Evolutionary conservation across 441 rosid genomes (phyloP).

Genomic region (Rhodomyrtus psidioides): DNA sequence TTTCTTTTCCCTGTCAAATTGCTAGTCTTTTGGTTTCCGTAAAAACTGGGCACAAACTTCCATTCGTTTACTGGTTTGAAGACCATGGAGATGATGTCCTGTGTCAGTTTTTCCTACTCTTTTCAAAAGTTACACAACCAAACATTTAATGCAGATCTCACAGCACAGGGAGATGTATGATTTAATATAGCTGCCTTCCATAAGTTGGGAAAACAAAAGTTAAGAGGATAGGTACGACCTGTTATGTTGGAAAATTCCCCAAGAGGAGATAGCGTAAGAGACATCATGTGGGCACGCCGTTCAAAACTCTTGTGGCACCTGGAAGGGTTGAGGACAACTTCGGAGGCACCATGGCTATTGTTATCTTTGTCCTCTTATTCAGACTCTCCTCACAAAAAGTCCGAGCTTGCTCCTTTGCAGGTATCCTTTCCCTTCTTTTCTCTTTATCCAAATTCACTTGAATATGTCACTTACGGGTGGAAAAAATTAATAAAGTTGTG

Average conservation of each 20-base stretch:
- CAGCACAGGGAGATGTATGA: background rate
- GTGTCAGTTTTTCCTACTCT: no score
- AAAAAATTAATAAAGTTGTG: background rate
- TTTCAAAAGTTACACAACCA: background rate
- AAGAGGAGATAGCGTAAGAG: background rate
- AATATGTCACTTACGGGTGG: background rate
- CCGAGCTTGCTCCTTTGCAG: slow-evolving; percentile 68
- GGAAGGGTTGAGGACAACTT: slow-evolving; percentile 19
- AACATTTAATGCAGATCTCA: background rate
- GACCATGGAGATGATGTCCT: no score
- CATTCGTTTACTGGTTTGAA: no score
- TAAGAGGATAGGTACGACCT: background rate
- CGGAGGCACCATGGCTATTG: slow-evolving; percentile 38
- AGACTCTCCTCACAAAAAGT: slow-evolving; percentile 32
- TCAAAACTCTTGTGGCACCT: slow-evolving; percentile 20
- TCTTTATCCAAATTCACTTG: background rate
- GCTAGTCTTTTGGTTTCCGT: no score
- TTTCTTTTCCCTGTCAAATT: background rate
- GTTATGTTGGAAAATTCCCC: background rate
- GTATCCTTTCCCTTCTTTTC: slow-evolving; percentile 15
- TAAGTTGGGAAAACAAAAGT: background rate
- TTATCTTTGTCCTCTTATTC: slow-evolving; percentile 32
- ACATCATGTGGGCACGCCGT: slow-evolving; percentile 42
- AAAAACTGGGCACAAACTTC: no score
- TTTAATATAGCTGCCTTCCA: background rate